Conservation (phyloP, 106 monocot species). For the Platanthera zijinensis region DNA sequence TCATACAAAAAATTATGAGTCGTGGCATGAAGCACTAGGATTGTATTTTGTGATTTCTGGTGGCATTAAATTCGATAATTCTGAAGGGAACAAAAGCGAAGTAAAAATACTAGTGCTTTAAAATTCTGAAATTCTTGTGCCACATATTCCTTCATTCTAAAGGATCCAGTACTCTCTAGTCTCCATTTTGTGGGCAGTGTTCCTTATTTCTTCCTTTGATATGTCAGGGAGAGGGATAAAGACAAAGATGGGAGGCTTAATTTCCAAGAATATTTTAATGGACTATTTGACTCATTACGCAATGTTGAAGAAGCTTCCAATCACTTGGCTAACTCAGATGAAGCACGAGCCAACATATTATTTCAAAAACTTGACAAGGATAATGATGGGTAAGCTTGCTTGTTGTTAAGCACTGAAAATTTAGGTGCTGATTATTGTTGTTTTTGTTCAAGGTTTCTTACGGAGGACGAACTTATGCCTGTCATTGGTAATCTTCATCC, state of each 20-base stretch:
- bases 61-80: neutral
- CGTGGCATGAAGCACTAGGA: neutral
- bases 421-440: conserved; percentile 9
- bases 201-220: neutral
- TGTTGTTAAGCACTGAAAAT: neutral
- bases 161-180: neutral
- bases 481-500: conserved; percentile 71
- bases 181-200: neutral
- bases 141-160: neutral
- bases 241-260: conserved; percentile 83
- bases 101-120: neutral
- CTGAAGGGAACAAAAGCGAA: neutral
- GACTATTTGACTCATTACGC: conserved; percentile 65
- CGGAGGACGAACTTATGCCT: conserved; percentile 60
- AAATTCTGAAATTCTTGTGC: neutral
- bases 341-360: conserved; percentile 46
- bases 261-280: conserved; percentile 75
- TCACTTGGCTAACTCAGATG: conserved; percentile 33
- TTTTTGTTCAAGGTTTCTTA: conserved; percentile 47
- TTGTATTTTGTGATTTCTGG: neutral
- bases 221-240: conserved; percentile 69
- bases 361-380: conserved; percentile 71
- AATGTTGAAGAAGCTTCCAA: conserved; percentile 41
- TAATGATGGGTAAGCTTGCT: conserved; percentile 54
- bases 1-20: neutral